These are phyloP conservation scores for Microstegium vimineum DNA, from an alignment of 176 grass and related monocot species.

Conservation along the genomic window DNA sequence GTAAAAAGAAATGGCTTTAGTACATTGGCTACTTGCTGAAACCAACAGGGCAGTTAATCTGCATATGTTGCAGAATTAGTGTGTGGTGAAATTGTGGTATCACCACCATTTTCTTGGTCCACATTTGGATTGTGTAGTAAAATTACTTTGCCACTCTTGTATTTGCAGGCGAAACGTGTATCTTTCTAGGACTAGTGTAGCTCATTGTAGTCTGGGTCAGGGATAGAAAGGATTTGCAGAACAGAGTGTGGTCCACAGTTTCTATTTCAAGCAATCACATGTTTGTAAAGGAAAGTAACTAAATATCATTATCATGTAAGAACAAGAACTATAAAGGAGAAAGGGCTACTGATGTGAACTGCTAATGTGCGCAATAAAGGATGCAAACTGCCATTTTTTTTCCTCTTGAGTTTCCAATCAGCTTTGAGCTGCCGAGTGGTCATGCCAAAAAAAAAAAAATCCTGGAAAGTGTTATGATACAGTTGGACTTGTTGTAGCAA, in stretches of 20 bases:
- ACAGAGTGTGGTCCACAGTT: not conserved
- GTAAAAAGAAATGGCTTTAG: not conserved
- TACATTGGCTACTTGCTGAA: not conserved
- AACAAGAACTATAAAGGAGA: not conserved
- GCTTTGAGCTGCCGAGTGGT: not conserved
- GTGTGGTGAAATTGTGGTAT: not conserved
- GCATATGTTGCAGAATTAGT: not conserved
- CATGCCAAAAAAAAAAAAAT: not conserved
- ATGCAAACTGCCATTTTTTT: not conserved
- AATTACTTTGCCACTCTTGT: not conserved
- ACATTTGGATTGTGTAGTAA: not conserved
- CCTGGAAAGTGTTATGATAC: not conserved
- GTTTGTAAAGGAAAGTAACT: not conserved
- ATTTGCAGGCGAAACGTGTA: not conserved
- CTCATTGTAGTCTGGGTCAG: not conserved
- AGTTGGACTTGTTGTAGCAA: not conserved
- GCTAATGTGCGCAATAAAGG: too few relatives aligned
- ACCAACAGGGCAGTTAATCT: not conserved
- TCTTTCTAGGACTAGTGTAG: not conserved
- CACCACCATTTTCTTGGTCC: not conserved
- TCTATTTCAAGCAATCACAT: not conserved
- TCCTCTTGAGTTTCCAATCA: not conserved
- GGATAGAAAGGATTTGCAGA: not conserved
- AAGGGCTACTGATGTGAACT: not conserved
- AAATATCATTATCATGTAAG: not conserved